Evolutionary conservation across 2,329 filamentous ascomycete genomes (phyloP).

Genomic region (Passalora sequoiae): DNA sequence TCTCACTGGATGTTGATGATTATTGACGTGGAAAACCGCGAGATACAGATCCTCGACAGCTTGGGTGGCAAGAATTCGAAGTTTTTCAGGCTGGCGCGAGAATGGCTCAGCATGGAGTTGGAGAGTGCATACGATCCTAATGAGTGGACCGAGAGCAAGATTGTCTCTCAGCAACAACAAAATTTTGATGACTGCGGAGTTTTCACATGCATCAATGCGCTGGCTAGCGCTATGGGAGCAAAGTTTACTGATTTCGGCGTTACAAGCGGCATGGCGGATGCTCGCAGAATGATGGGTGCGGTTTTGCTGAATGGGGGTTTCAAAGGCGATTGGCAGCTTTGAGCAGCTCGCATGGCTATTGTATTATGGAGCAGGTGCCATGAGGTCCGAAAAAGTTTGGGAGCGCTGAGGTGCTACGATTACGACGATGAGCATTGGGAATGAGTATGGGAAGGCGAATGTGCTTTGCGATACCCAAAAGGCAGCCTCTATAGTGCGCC

Average conservation of each 20-base stretch:
- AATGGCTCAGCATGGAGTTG: slow-evolving; percentile 57
- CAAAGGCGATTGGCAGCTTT: slow-evolving; percentile 49
- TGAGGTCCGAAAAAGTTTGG: no score
- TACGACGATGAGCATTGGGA: no score
- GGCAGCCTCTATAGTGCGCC: no score
- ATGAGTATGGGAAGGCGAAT: no score
- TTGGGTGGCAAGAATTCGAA: slow-evolving; percentile 44
- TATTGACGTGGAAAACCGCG: slow-evolving; percentile 56
- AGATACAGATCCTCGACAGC: slow-evolving; percentile 66
- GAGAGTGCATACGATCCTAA: slow-evolving; percentile 49
- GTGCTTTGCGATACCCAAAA: no score
- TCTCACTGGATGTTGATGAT: slow-evolving; percentile 69
- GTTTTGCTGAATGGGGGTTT: slow-evolving; percentile 65
- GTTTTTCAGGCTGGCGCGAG: slow-evolving; percentile 31
- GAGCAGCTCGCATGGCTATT: slow-evolving; percentile 1
- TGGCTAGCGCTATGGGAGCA: slow-evolving; percentile 55
- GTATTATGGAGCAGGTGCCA: no score
- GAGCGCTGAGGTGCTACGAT: no score
- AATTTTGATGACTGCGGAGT: slow-evolving; percentile 75
- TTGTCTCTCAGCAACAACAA: slow-evolving; percentile 52
- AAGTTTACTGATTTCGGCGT: slow-evolving; percentile 18
- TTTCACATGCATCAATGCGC: slow-evolving; percentile 67
- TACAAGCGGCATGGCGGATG: slow-evolving; percentile 23
- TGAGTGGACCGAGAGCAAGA: slow-evolving; percentile 55
- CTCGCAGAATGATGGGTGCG: slow-evolving; percentile 54